Percentiles rank a stretch among this genome's conserved stretches.
Evolutionary conservation across 208 protist species (phyloP).

Genomic region (Acanthamoeba healyi): DNA sequence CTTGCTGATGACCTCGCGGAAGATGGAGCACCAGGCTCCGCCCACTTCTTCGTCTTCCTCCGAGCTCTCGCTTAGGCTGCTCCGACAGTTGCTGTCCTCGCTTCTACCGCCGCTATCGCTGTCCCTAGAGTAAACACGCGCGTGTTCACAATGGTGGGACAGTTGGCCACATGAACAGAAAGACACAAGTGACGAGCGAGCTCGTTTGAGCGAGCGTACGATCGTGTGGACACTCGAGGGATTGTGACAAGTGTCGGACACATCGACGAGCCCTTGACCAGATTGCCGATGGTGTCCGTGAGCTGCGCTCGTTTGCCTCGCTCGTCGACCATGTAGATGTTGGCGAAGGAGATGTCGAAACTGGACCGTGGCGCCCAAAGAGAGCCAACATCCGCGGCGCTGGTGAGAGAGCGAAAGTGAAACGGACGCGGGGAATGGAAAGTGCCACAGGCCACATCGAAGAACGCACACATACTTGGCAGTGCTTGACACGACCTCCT

Average conservation of each 20-base stretch:
- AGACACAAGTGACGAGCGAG: neutral
- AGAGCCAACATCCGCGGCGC: neutral
- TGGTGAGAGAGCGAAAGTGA: neutral
- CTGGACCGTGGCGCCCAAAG: neutral
- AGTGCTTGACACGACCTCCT: neutral
- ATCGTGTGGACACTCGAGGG: neutral
- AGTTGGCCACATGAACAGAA: neutral
- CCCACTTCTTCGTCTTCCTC: neutral
- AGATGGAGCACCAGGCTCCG: conserved; percentile 26
- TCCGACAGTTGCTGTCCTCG: neutral
- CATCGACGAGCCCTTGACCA: neutral
- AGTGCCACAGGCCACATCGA: neutral
- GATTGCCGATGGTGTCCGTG: neutral
- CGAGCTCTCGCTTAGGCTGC: neutral
- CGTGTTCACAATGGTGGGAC: neutral
- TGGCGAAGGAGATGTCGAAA: conserved; percentile 36
- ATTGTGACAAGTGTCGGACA: conserved; percentile 2
- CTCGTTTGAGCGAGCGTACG: no score
- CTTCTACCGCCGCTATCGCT: neutral
- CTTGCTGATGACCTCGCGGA: neutral
- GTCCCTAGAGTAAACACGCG: no score
- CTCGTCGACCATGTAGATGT: conserved; percentile 36
- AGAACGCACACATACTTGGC: conserved; percentile 17
- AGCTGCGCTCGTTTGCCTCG: neutral
- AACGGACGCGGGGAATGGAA: neutral